Conservation (phyloP, 768 basidiomycete species). For the Rubroboletus satanas region DNA sequence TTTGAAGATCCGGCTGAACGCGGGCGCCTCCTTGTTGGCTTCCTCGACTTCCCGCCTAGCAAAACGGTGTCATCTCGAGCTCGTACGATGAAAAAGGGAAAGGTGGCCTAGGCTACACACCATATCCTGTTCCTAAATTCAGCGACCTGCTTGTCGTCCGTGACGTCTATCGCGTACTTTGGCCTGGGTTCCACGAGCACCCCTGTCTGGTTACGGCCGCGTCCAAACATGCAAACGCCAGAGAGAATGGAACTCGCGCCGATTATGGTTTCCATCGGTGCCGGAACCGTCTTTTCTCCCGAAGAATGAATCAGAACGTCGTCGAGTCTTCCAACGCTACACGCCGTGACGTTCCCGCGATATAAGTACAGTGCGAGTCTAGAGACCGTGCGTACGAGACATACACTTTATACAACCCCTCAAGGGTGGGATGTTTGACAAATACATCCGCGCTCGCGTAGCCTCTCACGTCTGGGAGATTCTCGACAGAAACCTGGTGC, state of each 20-base stretch:
- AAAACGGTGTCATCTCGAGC: not conserved
- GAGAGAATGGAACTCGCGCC: constrained; percentile 19
- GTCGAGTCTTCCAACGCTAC: constrained; percentile 38
- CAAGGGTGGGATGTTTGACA: constrained; percentile 40
- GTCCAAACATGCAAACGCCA: constrained; percentile 40
- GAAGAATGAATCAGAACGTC: constrained; percentile 33
- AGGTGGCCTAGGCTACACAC: constrained; percentile 17
- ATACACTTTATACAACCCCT: constrained; percentile 42
- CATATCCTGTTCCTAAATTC: constrained; percentile 38
- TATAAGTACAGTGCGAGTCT: not conserved
- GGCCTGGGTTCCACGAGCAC: constrained; percentile 31
- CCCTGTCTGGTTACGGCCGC: constrained; percentile 29
- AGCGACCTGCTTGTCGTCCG: constrained; percentile 26
- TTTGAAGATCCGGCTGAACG: constrained; percentile 45
- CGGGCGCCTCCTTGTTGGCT: constrained; percentile 39
- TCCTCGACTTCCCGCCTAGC: constrained; percentile 38
- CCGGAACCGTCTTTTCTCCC: constrained; percentile 34
- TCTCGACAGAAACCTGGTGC: constrained; percentile 30
- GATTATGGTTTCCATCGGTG: constrained; percentile 34
- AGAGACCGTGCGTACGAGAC: not conserved
- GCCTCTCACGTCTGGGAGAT: constrained; percentile 36
- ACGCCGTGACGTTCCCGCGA: not conserved
- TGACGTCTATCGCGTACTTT: constrained; percentile 33
- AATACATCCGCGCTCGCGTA: constrained; percentile 46
- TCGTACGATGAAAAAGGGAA: not conserved